phyloP scores from a whole-genome alignment of 345 rosid genomes.

The Hevea brasiliensis region DNA sequence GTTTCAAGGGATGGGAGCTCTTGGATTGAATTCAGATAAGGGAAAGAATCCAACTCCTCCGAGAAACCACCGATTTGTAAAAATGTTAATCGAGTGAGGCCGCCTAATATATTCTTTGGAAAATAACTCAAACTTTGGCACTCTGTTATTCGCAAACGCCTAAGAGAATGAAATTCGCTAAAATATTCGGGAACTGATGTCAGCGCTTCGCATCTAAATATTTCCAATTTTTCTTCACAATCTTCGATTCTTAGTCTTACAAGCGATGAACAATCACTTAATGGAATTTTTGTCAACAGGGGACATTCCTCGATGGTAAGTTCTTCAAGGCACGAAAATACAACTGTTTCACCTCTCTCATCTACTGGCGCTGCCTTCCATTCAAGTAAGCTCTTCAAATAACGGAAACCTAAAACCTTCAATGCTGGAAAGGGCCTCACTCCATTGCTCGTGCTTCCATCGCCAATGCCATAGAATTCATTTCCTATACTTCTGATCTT shows the following conservation, averaged over 20 bases:
- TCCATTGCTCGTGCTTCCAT: background rate
- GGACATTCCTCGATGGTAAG: background rate
- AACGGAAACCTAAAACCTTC: background rate
- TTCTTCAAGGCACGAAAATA: conserved; percentile 20
- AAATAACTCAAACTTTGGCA: background rate
- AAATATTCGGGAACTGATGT: background rate
- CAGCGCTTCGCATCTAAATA: background rate
- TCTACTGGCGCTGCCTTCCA: background rate
- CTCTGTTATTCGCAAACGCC: background rate
- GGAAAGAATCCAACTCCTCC: background rate
- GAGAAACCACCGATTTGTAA: background rate
- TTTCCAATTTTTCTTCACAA: background rate
- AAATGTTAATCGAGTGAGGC: background rate
- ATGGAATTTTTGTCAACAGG: conserved; percentile 3
- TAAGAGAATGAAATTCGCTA: conserved; percentile 1
- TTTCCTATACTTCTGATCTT: conserved; percentile 2
- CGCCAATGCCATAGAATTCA: background rate
- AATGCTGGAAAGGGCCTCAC: conserved; percentile 11
- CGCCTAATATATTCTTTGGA: background rate
- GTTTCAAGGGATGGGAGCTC: background rate
- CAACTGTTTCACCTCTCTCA: background rate
- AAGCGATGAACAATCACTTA: background rate
- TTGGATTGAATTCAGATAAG: background rate
- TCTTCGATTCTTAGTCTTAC: background rate
- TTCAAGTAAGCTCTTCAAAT: conserved; percentile 4